phyloP scores from a whole-genome alignment of 805 yeast species.

The Metschnikowia hibisci region DNA sequence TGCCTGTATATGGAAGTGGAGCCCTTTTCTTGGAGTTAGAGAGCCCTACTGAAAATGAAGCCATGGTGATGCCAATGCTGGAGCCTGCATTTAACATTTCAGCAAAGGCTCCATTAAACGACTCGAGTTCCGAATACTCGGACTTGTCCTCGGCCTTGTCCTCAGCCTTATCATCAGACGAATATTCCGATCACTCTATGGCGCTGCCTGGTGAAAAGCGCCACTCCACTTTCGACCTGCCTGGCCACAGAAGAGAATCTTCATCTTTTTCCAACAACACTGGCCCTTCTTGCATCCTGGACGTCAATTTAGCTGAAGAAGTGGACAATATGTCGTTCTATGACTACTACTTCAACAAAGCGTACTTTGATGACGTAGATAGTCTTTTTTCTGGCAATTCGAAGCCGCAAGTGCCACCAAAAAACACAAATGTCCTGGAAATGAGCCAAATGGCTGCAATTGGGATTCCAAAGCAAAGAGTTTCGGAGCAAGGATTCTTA shows the following conservation, averaged over 20 bases:
- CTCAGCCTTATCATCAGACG: neutral
- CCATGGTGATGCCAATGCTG: too few relatives aligned
- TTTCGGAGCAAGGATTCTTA: too few relatives aligned
- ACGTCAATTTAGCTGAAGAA: constrained; percentile 5
- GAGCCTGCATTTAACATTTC: too few relatives aligned
- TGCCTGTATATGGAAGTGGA: constrained; percentile 1
- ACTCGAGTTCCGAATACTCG: neutral
- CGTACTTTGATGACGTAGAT: constrained; percentile 1
- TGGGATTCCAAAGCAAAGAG: too few relatives aligned
- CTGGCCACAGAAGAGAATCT: neutral
- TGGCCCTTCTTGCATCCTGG: constrained; percentile 2
- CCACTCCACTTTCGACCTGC: constrained; percentile 3
- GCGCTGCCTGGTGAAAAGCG: neutral
- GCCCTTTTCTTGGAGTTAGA: neutral
- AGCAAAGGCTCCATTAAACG: neutral
- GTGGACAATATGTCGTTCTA: constrained; percentile 4
- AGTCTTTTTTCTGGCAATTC: neutral
- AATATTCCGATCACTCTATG: neutral
- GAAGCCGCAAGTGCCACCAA: neutral
- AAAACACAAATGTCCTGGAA: too few relatives aligned
- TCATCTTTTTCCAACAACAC: neutral
- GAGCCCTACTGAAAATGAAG: too few relatives aligned
- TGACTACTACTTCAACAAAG: constrained; percentile 3
- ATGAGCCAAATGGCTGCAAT: too few relatives aligned
- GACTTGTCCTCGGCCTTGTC: constrained; percentile 2